These are phyloP conservation scores for Pseudopithomyces maydicus DNA, from an alignment of 2,329 filamentous ascomycete species.

Conservation along the genomic window DNA sequence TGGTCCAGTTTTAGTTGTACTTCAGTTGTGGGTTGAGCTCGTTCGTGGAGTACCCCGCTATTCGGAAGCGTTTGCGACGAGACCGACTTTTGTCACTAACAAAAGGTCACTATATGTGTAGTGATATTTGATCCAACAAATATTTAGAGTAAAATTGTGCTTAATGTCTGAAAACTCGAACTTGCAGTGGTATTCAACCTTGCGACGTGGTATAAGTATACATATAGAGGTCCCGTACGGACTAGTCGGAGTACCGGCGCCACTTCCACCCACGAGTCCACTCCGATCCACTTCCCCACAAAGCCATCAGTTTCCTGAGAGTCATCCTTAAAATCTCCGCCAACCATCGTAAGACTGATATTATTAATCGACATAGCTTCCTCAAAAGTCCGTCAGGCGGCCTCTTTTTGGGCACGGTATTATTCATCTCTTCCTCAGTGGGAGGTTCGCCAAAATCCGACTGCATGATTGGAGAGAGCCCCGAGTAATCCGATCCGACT, in stretches of 20 bases:
- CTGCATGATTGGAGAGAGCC: constrained; percentile 12
- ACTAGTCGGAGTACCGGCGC: constrained; percentile 1
- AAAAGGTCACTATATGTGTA: neutral
- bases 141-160: no score
- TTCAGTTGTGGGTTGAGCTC: neutral
- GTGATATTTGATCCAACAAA: neutral
- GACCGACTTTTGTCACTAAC: no score
- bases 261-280: neutral
- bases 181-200: neutral
- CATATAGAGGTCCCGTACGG: neutral
- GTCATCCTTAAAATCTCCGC: neutral
- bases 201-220: no score
- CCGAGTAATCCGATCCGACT: constrained; percentile 10
- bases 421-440: constrained; percentile 3
- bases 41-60: neutral
- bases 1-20: neutral
- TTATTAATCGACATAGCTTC: neutral
- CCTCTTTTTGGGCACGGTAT: constrained; percentile 2
- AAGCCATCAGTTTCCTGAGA: neutral
- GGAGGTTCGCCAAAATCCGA: constrained; percentile 19
- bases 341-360: neutral
- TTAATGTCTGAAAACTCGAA: neutral
- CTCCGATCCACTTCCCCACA: neutral
- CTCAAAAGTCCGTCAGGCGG: constrained; percentile 7
- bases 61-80: neutral